These are phyloP conservation scores for Rhipidocladum racemiflorum DNA, from an alignment of 176 grass and related monocot species.

Conservation along the genomic window DNA sequence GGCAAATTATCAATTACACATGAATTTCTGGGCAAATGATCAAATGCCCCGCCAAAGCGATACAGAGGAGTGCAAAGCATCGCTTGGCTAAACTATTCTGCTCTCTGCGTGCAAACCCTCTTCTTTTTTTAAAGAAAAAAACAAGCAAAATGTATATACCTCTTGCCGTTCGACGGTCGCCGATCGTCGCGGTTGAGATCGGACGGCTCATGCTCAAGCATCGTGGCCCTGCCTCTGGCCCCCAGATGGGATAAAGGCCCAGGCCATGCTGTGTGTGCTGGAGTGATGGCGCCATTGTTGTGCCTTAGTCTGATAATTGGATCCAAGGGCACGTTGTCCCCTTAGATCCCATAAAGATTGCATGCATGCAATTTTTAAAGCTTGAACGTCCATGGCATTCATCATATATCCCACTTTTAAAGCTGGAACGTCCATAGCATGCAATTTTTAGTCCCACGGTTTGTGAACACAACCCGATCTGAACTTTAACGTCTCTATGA, in stretches of 20 bases:
- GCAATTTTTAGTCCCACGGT: neutral
- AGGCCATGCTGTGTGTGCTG: neutral
- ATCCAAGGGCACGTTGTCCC: conserved; percentile 11
- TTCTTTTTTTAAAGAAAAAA: too few relatives aligned
- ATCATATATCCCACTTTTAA: neutral
- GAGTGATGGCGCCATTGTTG: neutral
- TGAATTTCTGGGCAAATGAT: too few relatives aligned
- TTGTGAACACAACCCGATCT: neutral
- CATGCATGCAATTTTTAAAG: neutral
- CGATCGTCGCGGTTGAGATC: neutral
- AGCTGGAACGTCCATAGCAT: neutral
- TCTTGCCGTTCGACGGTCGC: neutral
- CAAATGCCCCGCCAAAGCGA: too few relatives aligned
- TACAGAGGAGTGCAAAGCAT: neutral
- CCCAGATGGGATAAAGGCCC: conserved; percentile 14
- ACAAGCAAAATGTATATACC: neutral
- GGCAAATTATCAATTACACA: too few relatives aligned
- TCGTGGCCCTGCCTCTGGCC: neutral
- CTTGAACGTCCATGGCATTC: neutral
- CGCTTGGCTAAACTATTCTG: neutral
- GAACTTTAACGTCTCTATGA: neutral
- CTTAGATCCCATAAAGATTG: conserved; percentile 6
- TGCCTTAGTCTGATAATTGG: conserved; percentile 19
- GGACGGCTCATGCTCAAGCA: neutral
- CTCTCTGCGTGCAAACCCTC: neutral